Evolutionary conservation across 768 basidiomycete genomes (phyloP).

Genomic region (Pulveroboletus sp.): DNA sequence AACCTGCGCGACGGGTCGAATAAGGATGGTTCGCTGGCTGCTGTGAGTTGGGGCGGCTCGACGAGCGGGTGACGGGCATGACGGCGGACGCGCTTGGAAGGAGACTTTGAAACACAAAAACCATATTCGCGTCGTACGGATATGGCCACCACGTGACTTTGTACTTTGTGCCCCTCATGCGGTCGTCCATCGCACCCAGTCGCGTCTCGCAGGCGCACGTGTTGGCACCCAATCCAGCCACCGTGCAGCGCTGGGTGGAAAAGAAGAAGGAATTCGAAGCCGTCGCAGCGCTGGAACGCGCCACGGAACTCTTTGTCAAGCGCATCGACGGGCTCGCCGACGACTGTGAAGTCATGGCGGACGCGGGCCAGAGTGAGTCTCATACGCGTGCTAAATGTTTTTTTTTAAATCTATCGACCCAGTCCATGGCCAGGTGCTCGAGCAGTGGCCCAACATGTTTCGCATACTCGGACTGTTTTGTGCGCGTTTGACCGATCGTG

Average conservation of each 20-base stretch:
- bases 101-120: neutral
- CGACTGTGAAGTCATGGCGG: constrained; percentile 75
- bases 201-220: constrained; percentile 48
- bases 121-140: constrained; percentile 11
- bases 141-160: constrained; percentile 12
- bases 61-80: constrained; percentile 31
- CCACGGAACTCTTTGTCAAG: constrained; percentile 60
- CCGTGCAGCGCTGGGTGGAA: constrained; percentile 57
- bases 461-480: constrained; percentile 67
- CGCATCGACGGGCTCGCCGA: constrained; percentile 67
- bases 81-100: neutral
- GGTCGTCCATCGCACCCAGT: constrained; percentile 51
- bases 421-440: constrained; percentile 78
- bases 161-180: constrained; percentile 35
- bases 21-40: constrained; percentile 3
- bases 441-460: constrained; percentile 85
- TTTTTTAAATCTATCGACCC: constrained; percentile 1
- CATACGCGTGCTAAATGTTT: too few relatives aligned
- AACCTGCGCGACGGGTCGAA: constrained; percentile 5
- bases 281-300: constrained; percentile 66
- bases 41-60: constrained; percentile 17
- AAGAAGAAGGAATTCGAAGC: constrained; percentile 84
- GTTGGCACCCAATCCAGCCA: constrained; percentile 43
- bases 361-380: constrained; percentile 63
- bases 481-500: constrained; percentile 33